Percentiles rank a stretch among this genome's conserved stretches.
Conservation (phyloP, 2,329 filamentous ascomycete species). For the Onygenales sp. region DNA sequence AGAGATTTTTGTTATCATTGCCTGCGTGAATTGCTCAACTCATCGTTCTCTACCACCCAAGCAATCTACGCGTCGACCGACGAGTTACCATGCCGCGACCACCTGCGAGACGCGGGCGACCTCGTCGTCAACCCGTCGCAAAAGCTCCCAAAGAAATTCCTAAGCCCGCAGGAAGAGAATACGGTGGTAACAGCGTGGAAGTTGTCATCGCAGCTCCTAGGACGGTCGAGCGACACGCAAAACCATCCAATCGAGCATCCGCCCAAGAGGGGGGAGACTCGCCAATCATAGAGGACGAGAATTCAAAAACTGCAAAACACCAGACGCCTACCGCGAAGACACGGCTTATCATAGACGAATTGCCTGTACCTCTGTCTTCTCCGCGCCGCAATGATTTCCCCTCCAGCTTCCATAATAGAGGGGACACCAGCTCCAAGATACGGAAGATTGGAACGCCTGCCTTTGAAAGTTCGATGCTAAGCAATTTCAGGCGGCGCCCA, state of each 20-base stretch:
- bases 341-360: not conserved
- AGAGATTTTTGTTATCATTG: no score
- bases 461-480: constrained; percentile 34
- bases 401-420: constrained; percentile 4
- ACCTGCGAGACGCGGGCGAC: constrained; percentile 7
- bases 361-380: not conserved
- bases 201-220: not conserved
- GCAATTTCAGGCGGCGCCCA: constrained; percentile 34
- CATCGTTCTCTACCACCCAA: no score
- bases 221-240: not conserved
- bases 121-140: constrained; percentile 3
- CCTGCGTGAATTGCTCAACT: no score
- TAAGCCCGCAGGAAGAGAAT: not conserved
- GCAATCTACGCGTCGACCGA: not conserved
- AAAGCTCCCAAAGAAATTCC: not conserved
- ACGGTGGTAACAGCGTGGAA: not conserved
- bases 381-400: not conserved
- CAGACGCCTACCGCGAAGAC: not conserved
- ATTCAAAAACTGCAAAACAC: not conserved
- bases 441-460: constrained; percentile 26
- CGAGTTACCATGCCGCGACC: constrained; percentile 8
- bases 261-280: not conserved
- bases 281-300: not conserved
- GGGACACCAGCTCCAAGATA: constrained; percentile 8
- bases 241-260: no score